Base-by-base conservation (phyloP, 2,329 filamentous ascomycete species). In the Hypoxylon sp. region DNA sequence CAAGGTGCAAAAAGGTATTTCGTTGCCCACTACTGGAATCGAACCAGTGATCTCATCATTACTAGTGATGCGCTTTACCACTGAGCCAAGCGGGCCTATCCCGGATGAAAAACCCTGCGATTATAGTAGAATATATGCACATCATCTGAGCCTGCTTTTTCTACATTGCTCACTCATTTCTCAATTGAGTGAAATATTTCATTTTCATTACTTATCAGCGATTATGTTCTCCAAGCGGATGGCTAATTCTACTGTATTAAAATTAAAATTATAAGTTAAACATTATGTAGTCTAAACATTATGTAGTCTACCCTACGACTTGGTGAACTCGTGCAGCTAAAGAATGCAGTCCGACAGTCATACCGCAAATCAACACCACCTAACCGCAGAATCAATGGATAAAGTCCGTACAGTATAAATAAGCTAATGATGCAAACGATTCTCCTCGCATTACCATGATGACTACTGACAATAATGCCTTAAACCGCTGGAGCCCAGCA, bases 1-100 rank as follows among this genome's bases (percentile, higher is more conserved):
- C 19, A 48, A 48, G 46, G 5, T 19, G 35, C 13, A 52, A 22
- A 52, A 24, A 2, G 17, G n/a, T n/a, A n/a, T 24, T 19, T 50
- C 26, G 60, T 13, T 73, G 70, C 70, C 72, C 72, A 66, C 67
- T 72, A 72, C 72, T 72, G 72, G 72, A 74, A 70, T 74, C 70
- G 72, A 72, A 74, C 72, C 72, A 72, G 69, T 74, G 65, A 63
- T 62, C 70, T 73, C 72, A 68, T 73, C 72, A 74, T 17, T 72
- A 74, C 71, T 73, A 74, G 72, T 74, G 72, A 73, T 68, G 72
- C 70, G 72, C 72, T 70, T 67, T 74, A 74, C 72, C 71, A 68
- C 62, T 73, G 67, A 72, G 72, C 72, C 63, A 74, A 73, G 67
- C 67, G 72, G 71, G 72, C 71, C 51, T 31, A 1, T n/a, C 22